Evolutionary conservation across 2,329 filamentous ascomycete species (phyloP), one percentile per base, ranked within the genome.

Genomic region (Lecanoromycetidae sp.): DNA sequence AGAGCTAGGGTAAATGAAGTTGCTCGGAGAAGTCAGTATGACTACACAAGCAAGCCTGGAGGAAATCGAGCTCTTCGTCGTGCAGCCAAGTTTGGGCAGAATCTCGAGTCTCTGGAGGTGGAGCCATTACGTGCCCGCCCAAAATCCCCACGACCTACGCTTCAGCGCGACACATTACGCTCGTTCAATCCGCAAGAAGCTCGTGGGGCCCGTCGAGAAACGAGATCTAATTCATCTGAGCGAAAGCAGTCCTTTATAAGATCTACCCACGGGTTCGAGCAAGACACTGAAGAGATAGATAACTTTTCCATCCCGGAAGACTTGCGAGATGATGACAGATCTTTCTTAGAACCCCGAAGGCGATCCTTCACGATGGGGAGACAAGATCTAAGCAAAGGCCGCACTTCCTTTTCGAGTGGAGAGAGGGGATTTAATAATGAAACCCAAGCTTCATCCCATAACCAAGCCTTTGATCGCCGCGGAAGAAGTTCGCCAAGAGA

Each of bases 21-120:
- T n/a, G 26, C 26, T 19, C 39, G 27, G 4, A 20, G 34, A 20
- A 10, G 37, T 8, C 36, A 27, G 6, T 45, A 44, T 17, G 29
- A 41, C 13, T 49, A 49, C 20, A 19, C n/a, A 2, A 35, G 19
- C 13, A 35, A 49, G 3, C 47, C 47, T 35, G 49, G 23, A 34
- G 34, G 49, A 7, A 43, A 48, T 17, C 19, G 47, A 6, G 35
- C 35, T 17, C n/a, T 36, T n/a, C 47, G 41, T 22, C 47, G 47
- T 23, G 47, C 41, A 15, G 3, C 13, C 1, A 29, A 35, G 7
- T 49, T 41, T 45, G 47, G 47, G 6, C 36, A 33, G 22, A 8
- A 34, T 7, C 8, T 41, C 12, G 23, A 44, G 19, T 7, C 22
- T 30, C 22, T 12, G 9, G 4, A 19, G 12, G 3, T n/a, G 19